phyloP scores from a whole-genome alignment of 257 asterid species.

The Salvia splendens region DNA sequence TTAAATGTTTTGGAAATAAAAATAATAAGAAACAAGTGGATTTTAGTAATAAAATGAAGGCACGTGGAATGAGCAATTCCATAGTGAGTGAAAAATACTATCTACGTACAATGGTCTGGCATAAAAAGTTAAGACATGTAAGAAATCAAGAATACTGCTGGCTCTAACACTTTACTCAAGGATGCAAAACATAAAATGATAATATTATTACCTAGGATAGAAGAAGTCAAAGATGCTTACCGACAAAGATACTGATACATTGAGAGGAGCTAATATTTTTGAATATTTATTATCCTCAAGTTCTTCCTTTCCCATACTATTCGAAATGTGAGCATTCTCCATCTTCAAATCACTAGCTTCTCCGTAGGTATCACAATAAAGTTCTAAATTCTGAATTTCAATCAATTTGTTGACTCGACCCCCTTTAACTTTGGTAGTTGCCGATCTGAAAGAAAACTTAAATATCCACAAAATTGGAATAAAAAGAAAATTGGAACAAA shows the following conservation, averaged over 20 bases:
- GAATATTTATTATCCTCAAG: slow-evolving; percentile 41
- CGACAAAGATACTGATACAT: slow-evolving; percentile 68
- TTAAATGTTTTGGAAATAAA: not conserved
- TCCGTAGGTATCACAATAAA: slow-evolving; percentile 57
- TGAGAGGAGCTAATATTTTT: slow-evolving; percentile 63
- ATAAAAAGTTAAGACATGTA: slow-evolving; percentile 9
- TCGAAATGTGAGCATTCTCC: slow-evolving; percentile 35
- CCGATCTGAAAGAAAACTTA: slow-evolving; percentile 49
- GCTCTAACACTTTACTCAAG: slow-evolving; percentile 12
- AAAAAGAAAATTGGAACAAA: slow-evolving; percentile 16
- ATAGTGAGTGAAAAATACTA: not conserved
- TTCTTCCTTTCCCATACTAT: slow-evolving; percentile 36
- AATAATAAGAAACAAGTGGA: not conserved
- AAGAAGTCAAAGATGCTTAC: slow-evolving; percentile 46
- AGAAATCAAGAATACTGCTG: not conserved
- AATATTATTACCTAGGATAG: slow-evolving; percentile 4
- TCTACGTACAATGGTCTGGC: not conserved
- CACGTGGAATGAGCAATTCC: not conserved
- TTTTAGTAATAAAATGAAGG: not conserved
- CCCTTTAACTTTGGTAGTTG: slow-evolving; percentile 63
- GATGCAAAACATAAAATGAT: slow-evolving; percentile 13
- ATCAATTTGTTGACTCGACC: slow-evolving; percentile 83
- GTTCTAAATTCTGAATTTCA: slow-evolving; percentile 78
- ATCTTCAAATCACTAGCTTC: slow-evolving; percentile 44
- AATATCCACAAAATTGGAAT: slow-evolving; percentile 25